A percentile compares a stretch with the other conserved stretches of the same genome.
Conservation (phyloP, 139 green algal species). For the Asterochloris erici region DNA sequence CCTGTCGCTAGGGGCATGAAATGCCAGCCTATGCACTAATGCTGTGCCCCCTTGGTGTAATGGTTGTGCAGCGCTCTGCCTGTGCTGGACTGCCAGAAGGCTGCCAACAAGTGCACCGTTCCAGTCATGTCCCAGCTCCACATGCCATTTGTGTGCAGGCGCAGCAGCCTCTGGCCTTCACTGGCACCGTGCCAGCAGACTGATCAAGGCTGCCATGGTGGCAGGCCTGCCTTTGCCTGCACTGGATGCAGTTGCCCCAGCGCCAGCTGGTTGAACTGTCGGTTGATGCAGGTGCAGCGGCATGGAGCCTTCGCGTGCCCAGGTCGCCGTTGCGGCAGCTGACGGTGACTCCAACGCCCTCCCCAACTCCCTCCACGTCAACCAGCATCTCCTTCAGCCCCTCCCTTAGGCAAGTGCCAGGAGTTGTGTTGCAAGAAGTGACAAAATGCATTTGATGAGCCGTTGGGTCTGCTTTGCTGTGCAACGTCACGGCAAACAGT, state of each 20-base stretch:
- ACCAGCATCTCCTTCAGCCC: slow-evolving; percentile 9
- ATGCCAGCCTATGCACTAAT: too few species aligned
- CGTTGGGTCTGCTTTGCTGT: background rate
- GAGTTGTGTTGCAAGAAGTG: background rate
- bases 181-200: too few species aligned
- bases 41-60: too few species aligned
- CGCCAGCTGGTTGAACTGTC: background rate
- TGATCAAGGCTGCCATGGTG: too few species aligned
- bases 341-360: slow-evolving; percentile 1
- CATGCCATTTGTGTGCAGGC: too few species aligned
- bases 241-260: background rate
- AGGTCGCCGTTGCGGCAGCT: background rate
- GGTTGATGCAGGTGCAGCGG: background rate
- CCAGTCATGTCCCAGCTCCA: too few species aligned
- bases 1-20: too few species aligned
- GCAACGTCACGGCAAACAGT: background rate
- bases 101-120: too few species aligned
- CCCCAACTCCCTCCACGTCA: background rate
- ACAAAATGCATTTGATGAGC: background rate
- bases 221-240: background rate
- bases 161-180: too few species aligned
- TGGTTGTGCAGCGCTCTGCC: too few species aligned
- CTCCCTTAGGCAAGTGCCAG: background rate
- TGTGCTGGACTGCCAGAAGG: too few species aligned
- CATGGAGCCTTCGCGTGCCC: background rate